These are phyloP conservation scores for Fusarium nanum DNA, from an alignment of 2,329 filamentous ascomycete genomes.

Conservation along the genomic window DNA sequence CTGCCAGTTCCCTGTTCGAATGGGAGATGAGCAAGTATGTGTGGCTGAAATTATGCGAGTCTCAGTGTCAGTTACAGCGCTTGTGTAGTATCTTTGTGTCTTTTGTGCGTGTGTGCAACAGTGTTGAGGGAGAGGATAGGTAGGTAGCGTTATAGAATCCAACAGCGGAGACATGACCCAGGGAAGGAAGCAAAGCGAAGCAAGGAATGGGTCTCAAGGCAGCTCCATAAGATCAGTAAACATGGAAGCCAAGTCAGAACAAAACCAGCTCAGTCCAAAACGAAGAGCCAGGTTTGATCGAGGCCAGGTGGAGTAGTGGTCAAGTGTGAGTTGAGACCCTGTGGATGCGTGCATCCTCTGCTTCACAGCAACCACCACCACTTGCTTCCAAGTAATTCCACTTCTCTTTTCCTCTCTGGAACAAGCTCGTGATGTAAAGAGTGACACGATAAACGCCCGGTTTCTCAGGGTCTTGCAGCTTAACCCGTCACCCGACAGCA, in stretches of 20 bases:
- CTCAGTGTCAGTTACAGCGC: constrained; percentile 39
- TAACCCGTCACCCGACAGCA: constrained; percentile 40
- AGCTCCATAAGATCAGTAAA: constrained; percentile 34
- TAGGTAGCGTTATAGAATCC: constrained; percentile 27
- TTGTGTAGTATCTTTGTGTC: constrained; percentile 31
- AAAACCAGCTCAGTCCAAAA: constrained; percentile 30
- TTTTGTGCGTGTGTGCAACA: constrained; percentile 35
- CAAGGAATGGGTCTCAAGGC: constrained; percentile 22
- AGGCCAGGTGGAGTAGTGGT: constrained; percentile 25
- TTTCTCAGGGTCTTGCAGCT: constrained; percentile 33
- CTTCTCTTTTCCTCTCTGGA: constrained; percentile 19
- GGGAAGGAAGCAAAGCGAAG: constrained; percentile 19
- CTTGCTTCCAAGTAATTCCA: constrained; percentile 15
- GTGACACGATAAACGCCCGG: constrained; percentile 39
- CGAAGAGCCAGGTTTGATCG: constrained; percentile 11
- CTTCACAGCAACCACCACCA: constrained; percentile 20
- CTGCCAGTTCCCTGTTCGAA: constrained; percentile 14
- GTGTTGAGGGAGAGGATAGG: constrained; percentile 29
- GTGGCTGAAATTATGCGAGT: constrained; percentile 43
- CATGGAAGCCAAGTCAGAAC: constrained; percentile 29
- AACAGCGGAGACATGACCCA: constrained; percentile 21
- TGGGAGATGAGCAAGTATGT: constrained; percentile 23
- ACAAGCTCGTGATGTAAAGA: constrained; percentile 37
- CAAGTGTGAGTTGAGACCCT: constrained; percentile 33
- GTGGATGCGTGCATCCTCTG: constrained; percentile 8